Conservation (phyloP, 2,329 filamentous ascomycete genomes). For the Penicillium crustosum region DNA sequence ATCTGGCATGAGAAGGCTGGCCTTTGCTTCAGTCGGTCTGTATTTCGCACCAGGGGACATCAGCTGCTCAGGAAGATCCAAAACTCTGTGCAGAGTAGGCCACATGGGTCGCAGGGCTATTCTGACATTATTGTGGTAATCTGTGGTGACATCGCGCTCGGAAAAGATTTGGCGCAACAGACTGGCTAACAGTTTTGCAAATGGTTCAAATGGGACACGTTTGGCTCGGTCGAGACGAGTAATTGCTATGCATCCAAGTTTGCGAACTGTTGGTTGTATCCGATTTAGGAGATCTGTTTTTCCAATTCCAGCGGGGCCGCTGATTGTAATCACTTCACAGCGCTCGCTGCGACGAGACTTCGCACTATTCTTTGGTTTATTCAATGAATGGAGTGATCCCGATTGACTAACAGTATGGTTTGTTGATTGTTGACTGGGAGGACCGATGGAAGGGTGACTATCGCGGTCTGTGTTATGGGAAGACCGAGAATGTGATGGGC, state of each 20-base stretch:
- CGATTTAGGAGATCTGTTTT: conserved; percentile 62
- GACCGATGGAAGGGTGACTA: conserved; percentile 27
- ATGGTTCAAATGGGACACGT: conserved; percentile 61
- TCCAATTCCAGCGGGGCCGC: conserved; percentile 58
- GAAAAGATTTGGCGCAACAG: conserved; percentile 65
- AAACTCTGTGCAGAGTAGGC: conserved; percentile 55
- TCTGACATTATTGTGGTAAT: conserved; percentile 61
- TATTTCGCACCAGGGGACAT: conserved; percentile 43
- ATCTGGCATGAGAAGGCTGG: conserved; percentile 33
- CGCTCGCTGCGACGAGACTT: conserved; percentile 55
- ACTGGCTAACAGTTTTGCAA: conserved; percentile 60
- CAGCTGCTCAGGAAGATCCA: conserved; percentile 68
- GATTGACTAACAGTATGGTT: conserved; percentile 32
- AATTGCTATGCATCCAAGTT: conserved; percentile 60
- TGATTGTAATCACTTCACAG: conserved; percentile 60
- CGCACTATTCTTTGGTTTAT: conserved; percentile 46
- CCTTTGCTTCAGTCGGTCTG: conserved; percentile 34
- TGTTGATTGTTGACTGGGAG: conserved; percentile 36
- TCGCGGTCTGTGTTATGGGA: conserved; percentile 36
- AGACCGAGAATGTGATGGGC: conserved; percentile 39
- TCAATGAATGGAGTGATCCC: conserved; percentile 33
- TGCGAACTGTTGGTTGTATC: conserved; percentile 57
- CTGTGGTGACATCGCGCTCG: conserved; percentile 60
- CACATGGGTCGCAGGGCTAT: conserved; percentile 58
- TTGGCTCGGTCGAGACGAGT: conserved; percentile 61